Percentiles rank a stretch among this genome's conserved stretches.
phyloP scores from a whole-genome alignment of 75 land plant genomes.

The Pseudotsuga menziesii region DNA sequence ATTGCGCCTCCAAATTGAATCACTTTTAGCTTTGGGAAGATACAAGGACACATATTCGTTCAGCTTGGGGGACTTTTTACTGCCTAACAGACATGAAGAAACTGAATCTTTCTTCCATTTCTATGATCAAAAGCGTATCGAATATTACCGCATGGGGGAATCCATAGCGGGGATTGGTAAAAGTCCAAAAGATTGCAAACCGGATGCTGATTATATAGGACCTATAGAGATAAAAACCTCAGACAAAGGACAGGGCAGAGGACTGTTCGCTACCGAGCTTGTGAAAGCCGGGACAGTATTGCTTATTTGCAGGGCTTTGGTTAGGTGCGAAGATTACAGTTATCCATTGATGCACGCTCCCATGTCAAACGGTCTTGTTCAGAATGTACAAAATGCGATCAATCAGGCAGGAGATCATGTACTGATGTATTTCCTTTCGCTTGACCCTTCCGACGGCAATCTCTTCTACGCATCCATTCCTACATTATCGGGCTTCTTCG shows the following conservation, averaged over 20 bases:
- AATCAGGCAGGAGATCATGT: not conserved
- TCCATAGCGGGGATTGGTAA: not conserved
- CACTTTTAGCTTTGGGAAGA: not conserved
- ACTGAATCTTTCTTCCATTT: not conserved
- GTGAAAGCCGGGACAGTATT: not conserved
- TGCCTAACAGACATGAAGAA: too few relatives aligned
- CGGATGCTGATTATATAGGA: constrained; percentile 3
- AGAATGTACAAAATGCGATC: constrained; percentile 10
- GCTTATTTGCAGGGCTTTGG: constrained; percentile 6
- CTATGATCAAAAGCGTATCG: not conserved
- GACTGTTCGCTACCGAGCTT: constrained; percentile 10
- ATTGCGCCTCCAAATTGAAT: not conserved
- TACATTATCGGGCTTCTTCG: not conserved
- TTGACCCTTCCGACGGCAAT: not conserved
- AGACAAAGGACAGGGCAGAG: not conserved
- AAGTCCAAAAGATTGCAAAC: not conserved
- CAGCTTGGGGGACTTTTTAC: not conserved
- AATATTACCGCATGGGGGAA: not conserved
- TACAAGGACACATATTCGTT: not conserved
- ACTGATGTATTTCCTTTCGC: not conserved
- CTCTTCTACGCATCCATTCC: not conserved
- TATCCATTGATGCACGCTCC: not conserved
- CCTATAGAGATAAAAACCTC: constrained; percentile 1
- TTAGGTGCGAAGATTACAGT: not conserved
- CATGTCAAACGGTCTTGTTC: constrained; percentile 26